phyloP scores from a whole-genome alignment of 2,329 filamentous ascomycete genomes.

The Podosphaera fusca region DNA sequence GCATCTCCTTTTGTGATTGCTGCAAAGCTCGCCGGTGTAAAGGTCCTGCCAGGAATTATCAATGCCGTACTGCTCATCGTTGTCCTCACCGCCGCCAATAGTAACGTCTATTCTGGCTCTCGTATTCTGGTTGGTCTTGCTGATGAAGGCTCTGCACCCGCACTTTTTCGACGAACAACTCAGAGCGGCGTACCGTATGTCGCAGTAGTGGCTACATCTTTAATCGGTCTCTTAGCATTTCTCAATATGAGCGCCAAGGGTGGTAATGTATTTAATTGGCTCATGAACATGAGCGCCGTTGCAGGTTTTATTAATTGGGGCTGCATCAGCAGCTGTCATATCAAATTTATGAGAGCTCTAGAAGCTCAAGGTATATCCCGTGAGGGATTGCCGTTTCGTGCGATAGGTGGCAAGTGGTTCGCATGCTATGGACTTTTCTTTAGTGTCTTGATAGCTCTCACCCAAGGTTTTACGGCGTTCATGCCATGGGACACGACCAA shows the following conservation, averaged over 20 bases:
- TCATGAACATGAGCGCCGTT: constrained; percentile 46
- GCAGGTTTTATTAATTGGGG: constrained; percentile 50
- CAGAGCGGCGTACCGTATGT: constrained; percentile 36
- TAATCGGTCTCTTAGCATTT: constrained; percentile 41
- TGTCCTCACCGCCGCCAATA: constrained; percentile 57
- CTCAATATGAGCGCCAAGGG: constrained; percentile 38
- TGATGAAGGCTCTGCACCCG: constrained; percentile 37
- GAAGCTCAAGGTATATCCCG: constrained; percentile 32
- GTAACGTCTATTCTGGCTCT: constrained; percentile 50
- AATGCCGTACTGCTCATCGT: constrained; percentile 39
- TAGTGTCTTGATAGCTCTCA: constrained; percentile 38
- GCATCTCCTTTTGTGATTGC: constrained; percentile 41
- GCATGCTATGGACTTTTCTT: constrained; percentile 44
- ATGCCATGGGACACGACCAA: constrained; percentile 34
- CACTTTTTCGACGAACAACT: constrained; percentile 35
- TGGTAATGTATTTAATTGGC: constrained; percentile 44
- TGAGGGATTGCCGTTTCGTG: constrained; percentile 33
- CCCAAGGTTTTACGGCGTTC: constrained; percentile 46
- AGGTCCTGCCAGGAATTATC: constrained; percentile 42
- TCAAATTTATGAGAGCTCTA: constrained; percentile 41
- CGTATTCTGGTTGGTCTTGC: constrained; percentile 45
- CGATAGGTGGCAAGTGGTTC: constrained; percentile 38
- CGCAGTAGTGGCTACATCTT: constrained; percentile 31
- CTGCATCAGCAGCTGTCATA: constrained; percentile 38
- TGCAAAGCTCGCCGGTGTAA: constrained; percentile 36